Evolutionary conservation across 2,329 filamentous ascomycete species (phyloP), one percentile per base, ranked within the genome.

Genomic region (Chrysoporthe deuterocubensis): DNA sequence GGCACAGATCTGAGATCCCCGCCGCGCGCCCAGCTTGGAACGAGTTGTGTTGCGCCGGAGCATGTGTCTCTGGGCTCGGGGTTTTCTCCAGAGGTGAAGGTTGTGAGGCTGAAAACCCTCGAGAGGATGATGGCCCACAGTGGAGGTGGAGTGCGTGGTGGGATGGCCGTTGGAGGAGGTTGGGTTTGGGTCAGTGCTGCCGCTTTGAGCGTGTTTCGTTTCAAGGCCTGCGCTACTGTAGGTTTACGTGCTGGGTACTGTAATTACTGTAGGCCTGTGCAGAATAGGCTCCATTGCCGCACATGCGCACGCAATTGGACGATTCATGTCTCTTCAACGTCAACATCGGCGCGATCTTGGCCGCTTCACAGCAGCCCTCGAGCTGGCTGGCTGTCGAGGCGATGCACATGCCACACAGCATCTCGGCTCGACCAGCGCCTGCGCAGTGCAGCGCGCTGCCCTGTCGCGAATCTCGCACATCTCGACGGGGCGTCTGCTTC

Each of bases 211-310:
- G 50, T 16, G 50, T 54, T 54, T 54, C 50, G 50, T 54, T 54
- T 54, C 50, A 54, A 54, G 21, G 50, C 50, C 21, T 54, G 50
- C 26, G 50, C 50, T 54, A 54, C 50, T 16, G 26, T 21, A 32
- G 48, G n/a, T 21, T 13, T 52, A 21, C 48, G 48, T 21, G 11
- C 48, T 18, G 44, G 26, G 26, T 26, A 26, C 26, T 26, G 26
- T 26, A 26, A 26, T 26, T 54, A 54, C 50, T 16, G 26, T 8
- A 48, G 2, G 8, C n/a, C 21, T 2, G n/a, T 14, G 50, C 13
- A 54, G 21, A 34, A 34, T 9, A 54, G 6, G 9, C 48, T 34
- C 50, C 32, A 34, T 54, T 54, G 32, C 21, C 11, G 18, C 18
- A 50, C 18, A 26, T 13, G 37, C 37, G 37, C 37, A 40, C 9